phyloP scores from a whole-genome alignment of 1,139 yeast species.

The Zygosaccharomyces sapae region DNA sequence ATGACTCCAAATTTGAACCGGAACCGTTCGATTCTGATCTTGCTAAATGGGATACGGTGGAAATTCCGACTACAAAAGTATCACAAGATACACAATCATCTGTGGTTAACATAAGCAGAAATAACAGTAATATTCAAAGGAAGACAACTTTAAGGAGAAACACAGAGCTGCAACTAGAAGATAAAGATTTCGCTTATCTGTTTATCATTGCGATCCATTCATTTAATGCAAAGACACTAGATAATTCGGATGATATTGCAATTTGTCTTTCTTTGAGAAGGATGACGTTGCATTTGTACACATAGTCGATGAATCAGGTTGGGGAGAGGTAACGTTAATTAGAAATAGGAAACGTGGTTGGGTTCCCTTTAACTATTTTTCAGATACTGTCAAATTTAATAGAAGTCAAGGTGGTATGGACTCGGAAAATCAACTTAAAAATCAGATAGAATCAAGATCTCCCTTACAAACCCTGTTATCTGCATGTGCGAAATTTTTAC shows the following conservation, averaged over 20 bases:
- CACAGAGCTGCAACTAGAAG: conserved; percentile 22
- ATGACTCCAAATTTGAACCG: neutral
- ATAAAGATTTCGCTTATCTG: conserved; percentile 35
- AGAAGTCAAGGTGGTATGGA: conserved; percentile 8
- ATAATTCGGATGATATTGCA: conserved; percentile 61
- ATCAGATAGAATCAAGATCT: conserved; percentile 38
- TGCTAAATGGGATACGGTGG: neutral
- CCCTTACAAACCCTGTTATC: conserved; percentile 62
- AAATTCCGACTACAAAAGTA: neutral
- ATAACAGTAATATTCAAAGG: conserved; percentile 7
- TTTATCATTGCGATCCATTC: conserved; percentile 62
- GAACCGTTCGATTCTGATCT: neutral
- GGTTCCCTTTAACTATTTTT: conserved; percentile 93
- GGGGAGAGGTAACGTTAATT: conserved; percentile 92
- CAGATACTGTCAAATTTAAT: conserved; percentile 47
- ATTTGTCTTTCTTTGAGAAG: conserved; percentile 81
- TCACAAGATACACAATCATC: conserved; percentile 3
- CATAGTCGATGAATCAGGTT: conserved; percentile 85
- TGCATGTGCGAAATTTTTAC: conserved; percentile 70
- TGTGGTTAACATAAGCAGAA: conserved; percentile 2
- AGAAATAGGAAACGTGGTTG: conserved; percentile 80
- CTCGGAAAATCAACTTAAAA: conserved; percentile 34
- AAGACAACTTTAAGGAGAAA: conserved; percentile 18
- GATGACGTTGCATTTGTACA: conserved; percentile 84
- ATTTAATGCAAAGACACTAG: conserved; percentile 67